Base-by-base conservation (phyloP, 2,329 filamentous ascomycete species). In the Phialophora macrospora region DNA sequence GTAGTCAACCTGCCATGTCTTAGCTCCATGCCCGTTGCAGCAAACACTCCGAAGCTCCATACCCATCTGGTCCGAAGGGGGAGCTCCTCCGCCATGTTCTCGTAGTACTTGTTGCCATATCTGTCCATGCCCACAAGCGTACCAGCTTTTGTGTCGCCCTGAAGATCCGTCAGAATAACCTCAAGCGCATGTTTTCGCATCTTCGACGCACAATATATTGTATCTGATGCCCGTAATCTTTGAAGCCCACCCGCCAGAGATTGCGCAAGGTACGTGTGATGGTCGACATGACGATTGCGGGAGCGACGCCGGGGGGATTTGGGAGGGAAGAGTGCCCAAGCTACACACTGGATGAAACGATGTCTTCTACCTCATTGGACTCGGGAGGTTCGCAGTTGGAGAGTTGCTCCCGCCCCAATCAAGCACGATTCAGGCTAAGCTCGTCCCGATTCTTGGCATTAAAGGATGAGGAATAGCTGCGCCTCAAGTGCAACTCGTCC, bases 81-180 rank as follows among this genome's bases (percentile, higher is more conserved):
- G 66, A 99, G 85, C 80, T 99, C 95, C 77, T 98, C 93, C 68
- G 83, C 81, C 75, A 87, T 80, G 84, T 99, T 97, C 85, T 99
- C 95, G 79, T 87, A 99, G 85, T 86, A 99, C 83, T 97, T 98
- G 88, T 99, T 99, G 79, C 95, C 96, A 77, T 89, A 96, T 79
- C 88, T 87, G 83, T 99, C 95, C 75, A 82, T 86, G 74, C 90
- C 95, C 72, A 99, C 87, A 72, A 96, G 84, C 51, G 87, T 88
- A 75, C 95, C 96, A 76, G 90, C 88, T 84, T 99, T 99, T 80
- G 95, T 99, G 82, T 99, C 95, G 83, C 94, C 93, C 63, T 66
- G 51, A n/a, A 26, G 63, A 66, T n/a, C 56, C 52, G 62, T 58
- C 32, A 62, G 67, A 64, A 44, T 8, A 11, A 7, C 24, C 14